Evolutionary conservation across 2,329 filamentous ascomycete species (phyloP).

Genomic region (Fusarium piperis): DNA sequence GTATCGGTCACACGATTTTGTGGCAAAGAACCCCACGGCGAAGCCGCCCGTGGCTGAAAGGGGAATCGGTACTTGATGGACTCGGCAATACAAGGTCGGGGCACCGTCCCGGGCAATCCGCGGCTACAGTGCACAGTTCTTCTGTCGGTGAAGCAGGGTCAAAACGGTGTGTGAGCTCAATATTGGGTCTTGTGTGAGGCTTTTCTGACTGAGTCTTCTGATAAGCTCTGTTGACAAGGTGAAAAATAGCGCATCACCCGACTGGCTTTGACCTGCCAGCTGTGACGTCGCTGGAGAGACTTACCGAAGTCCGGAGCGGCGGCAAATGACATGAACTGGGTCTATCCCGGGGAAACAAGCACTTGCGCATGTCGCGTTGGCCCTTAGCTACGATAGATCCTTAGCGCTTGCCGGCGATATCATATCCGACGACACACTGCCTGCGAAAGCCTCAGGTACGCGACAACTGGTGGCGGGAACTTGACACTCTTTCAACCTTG

Average conservation of each 20-base stretch:
- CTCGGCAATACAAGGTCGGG: background rate
- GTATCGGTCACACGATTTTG: background rate
- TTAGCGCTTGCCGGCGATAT: background rate
- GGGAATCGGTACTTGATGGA: background rate
- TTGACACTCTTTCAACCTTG: background rate
- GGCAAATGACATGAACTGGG: background rate
- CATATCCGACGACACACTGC: background rate
- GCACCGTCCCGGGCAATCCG: background rate
- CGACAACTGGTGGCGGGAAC: background rate
- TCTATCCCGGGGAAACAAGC: background rate
- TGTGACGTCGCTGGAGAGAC: background rate
- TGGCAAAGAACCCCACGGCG: background rate
- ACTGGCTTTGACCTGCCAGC: background rate
- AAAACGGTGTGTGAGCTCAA: background rate
- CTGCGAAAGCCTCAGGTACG: background rate
- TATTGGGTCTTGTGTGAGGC: background rate
- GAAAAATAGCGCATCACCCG: conserved; percentile 3
- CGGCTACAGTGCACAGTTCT: background rate
- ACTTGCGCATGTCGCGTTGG: background rate
- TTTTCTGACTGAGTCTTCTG: background rate
- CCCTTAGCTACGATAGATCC: background rate
- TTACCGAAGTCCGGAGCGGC: background rate
- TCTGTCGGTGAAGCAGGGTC: background rate
- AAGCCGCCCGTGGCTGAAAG: background rate
- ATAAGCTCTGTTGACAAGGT: background rate